Percentiles rank a stretch among this genome's conserved stretches.
Evolutionary conservation across 2,329 filamentous ascomycete genomes (phyloP).

Genomic region (Colletotrichum gigasporum): DNA sequence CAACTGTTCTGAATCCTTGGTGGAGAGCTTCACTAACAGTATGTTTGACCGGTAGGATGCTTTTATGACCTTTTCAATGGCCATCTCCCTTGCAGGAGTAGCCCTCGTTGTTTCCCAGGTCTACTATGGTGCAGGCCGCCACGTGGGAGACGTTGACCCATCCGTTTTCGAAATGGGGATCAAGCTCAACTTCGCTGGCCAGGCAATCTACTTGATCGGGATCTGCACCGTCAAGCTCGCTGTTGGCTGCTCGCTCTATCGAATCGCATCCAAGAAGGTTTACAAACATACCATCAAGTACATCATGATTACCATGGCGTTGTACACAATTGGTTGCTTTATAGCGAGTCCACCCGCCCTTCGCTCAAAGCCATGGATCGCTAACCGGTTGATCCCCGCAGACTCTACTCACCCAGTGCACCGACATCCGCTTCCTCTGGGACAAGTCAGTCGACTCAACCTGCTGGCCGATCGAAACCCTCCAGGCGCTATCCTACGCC

Average conservation of each 20-base stretch:
- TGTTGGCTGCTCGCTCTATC: slow-evolving; percentile 50
- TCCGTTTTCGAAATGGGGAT: slow-evolving; percentile 41
- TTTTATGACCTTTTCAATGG: slow-evolving; percentile 40
- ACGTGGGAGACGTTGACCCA: slow-evolving; percentile 51
- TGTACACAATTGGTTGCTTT: slow-evolving; percentile 44
- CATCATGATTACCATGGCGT: slow-evolving; percentile 47
- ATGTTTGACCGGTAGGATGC: slow-evolving; percentile 39
- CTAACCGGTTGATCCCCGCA: too few species aligned
- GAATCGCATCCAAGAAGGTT: slow-evolving; percentile 47
- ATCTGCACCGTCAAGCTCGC: slow-evolving; percentile 54
- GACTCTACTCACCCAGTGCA: slow-evolving; percentile 59
- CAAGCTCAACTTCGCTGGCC: slow-evolving; percentile 53
- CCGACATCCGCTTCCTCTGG: slow-evolving; percentile 55
- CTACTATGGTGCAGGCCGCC: slow-evolving; percentile 52
- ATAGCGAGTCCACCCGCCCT: too few species aligned
- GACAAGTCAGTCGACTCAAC: slow-evolving; percentile 46
- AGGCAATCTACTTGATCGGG: slow-evolving; percentile 52
- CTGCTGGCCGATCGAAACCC: slow-evolving; percentile 51
- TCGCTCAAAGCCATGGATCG: too few species aligned
- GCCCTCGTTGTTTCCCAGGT: slow-evolving; percentile 52
- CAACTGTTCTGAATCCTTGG: too few species aligned
- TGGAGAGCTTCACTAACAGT: too few species aligned
- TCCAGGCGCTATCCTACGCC: slow-evolving; percentile 53
- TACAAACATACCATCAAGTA: slow-evolving; percentile 46
- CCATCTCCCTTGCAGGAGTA: slow-evolving; percentile 47